phyloP scores from a whole-genome alignment of 2,329 filamentous ascomycete species.

The Pseudogymnoascus sp. region DNA sequence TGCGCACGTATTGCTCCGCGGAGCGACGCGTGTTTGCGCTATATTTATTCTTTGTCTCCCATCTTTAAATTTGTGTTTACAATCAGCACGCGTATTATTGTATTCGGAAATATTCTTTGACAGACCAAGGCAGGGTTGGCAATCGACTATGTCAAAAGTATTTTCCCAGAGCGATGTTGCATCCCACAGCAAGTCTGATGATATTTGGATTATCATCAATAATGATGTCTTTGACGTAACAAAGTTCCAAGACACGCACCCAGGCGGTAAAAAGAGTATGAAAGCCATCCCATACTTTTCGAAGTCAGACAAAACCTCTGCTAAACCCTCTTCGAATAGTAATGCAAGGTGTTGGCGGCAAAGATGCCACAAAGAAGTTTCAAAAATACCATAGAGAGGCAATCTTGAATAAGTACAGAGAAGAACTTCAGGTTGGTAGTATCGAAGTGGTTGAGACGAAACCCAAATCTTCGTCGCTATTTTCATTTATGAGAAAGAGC shows the following conservation, averaged over 20 bases:
- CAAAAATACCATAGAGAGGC: constrained; percentile 19
- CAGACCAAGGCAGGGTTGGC: not conserved
- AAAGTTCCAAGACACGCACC: constrained; percentile 77
- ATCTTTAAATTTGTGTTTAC: not conserved
- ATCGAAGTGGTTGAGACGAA: not conserved
- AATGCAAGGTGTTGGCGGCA: constrained; percentile 17
- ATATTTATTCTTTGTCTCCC: not conserved
- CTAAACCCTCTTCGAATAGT: constrained; percentile 8
- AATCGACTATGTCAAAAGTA: constrained; percentile 67
- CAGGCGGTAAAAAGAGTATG: constrained; percentile 43
- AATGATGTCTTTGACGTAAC: constrained; percentile 94
- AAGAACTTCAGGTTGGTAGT: constrained; percentile 46
- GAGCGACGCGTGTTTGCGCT: not conserved
- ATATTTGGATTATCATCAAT: constrained; percentile 84
- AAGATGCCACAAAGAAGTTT: constrained; percentile 22
- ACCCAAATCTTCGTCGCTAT: not conserved
- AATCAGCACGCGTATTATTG: not conserved
- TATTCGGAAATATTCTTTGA: not conserved
- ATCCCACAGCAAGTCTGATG: constrained; percentile 80
- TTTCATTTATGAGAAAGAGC: not conserved
- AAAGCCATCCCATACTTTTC: constrained; percentile 26
- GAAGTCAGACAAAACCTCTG: not conserved
- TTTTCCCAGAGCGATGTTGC: constrained; percentile 82
- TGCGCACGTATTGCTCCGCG: not conserved
- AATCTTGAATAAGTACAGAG: constrained; percentile 46